Conservation (phyloP, 352 stramenopile genomes). For the Phytophthora sp. region DNA sequence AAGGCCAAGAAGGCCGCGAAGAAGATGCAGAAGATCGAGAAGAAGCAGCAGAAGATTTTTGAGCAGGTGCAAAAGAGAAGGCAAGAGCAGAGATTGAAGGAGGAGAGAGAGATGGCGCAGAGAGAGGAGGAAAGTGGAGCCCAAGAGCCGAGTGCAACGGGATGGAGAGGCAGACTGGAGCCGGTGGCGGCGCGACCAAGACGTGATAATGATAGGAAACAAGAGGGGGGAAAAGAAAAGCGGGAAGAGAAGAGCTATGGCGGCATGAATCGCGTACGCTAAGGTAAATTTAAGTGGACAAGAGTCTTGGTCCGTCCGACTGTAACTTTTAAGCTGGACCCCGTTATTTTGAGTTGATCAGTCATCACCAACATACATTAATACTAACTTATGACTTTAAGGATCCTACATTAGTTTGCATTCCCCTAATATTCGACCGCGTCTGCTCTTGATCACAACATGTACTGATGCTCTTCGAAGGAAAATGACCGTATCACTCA, state of each 20-base stretch:
- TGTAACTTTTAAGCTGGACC: no score
- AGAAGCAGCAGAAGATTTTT: slow-evolving; percentile 56
- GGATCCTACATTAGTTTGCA: no score
- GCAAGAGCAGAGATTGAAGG: slow-evolving; percentile 41
- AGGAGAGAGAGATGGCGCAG: slow-evolving; percentile 26
- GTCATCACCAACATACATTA: no score
- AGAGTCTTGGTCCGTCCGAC: no score
- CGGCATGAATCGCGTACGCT: slow-evolving; percentile 64
- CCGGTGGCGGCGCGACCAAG: slow-evolving; percentile 35
- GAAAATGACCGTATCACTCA: no score
- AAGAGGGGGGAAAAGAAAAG: slow-evolving; percentile 11
- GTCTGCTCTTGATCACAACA: no score
- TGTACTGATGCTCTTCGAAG: no score
- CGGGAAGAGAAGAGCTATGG: slow-evolving; percentile 56
- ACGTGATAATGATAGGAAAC: slow-evolving; percentile 19
- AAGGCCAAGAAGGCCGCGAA: slow-evolving; percentile 57
- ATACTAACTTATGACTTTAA: no score
- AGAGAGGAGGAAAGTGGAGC: slow-evolving; percentile 6
- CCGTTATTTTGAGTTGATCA: no score
- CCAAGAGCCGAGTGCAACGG: slow-evolving; percentile 52
- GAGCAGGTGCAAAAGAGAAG: slow-evolving; percentile 53
- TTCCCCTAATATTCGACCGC: no score
- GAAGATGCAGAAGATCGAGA: slow-evolving; percentile 57
- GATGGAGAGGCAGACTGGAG: slow-evolving; percentile 72
- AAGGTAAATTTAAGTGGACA: no score